Percentiles rank a stretch among this genome's conserved stretches.
These are phyloP conservation scores for Neofusicoccum sp. DNA, from an alignment of 2,329 filamentous ascomycete genomes.

Conservation along the genomic window DNA sequence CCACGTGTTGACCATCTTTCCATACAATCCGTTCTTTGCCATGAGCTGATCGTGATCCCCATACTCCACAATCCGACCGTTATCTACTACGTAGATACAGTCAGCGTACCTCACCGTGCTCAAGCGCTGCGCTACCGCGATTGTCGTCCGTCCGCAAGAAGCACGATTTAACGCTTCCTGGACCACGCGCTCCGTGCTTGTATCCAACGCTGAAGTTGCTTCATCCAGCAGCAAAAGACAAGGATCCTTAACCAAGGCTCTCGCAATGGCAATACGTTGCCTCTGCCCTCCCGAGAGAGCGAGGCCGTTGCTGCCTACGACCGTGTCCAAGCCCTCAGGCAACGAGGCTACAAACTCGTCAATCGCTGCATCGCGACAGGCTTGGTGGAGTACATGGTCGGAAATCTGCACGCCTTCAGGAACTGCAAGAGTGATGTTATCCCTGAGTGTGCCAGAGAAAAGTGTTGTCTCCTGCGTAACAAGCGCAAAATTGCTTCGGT, in stretches of 20 bases:
- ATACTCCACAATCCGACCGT: conserved; percentile 79
- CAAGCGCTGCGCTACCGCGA: conserved; percentile 88
- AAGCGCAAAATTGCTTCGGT: conserved; percentile 75
- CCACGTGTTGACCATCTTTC: conserved; percentile 25
- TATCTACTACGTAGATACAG: conserved; percentile 94
- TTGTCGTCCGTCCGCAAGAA: conserved; percentile 83
- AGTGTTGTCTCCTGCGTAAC: conserved; percentile 88
- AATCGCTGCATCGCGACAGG: conserved; percentile 67
- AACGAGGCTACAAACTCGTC: conserved; percentile 29
- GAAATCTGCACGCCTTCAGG: conserved; percentile 60
- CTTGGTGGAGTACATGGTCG: conserved; percentile 71
- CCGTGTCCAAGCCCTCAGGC: conserved; percentile 74
- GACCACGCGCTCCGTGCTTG: conserved; percentile 66
- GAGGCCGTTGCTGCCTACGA: conserved; percentile 83
- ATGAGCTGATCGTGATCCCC: conserved; percentile 69
- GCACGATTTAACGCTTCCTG: conserved; percentile 79
- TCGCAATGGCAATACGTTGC: conserved; percentile 85
- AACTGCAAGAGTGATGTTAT: conserved; percentile 71
- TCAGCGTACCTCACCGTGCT: conserved; percentile 94
- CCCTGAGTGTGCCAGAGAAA: conserved; percentile 82
- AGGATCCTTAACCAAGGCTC: conserved; percentile 79
- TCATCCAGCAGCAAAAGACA: conserved; percentile 60
- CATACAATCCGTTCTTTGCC: conserved; percentile 41
- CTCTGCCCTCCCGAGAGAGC: conserved; percentile 88
- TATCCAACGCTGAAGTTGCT: conserved; percentile 39